Base-by-base conservation (phyloP, 192 early-diverging fungal genomes). In the Rhizoclosmatium sp. region DNA sequence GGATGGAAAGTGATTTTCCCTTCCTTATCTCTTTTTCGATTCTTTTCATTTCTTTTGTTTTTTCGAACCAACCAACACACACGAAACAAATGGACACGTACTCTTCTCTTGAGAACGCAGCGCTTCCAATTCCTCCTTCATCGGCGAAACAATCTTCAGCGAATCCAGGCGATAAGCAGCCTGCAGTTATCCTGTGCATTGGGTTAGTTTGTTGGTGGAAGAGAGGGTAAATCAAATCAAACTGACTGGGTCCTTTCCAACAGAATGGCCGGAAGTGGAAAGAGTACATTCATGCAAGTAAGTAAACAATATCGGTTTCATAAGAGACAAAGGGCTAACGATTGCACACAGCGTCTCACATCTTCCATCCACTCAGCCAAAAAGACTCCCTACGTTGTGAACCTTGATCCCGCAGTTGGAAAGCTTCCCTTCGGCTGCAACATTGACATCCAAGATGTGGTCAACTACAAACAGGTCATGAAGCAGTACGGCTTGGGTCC, bases 401-500 rank as follows among this genome's bases (percentile, higher is more conserved):
- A 99, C 83, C 87, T 99, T 76, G 97, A 99, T 77, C 96, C 97
- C 2, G 97, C 97, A 23, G 95, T 98, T 2, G 80, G 82, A 1
- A 82, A 92, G 61, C 86, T 99, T 40, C 96, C 96, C 7, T 99
- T 94, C 82, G 89, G 91, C n/a, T 93, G 96, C 56, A 97, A 99
- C 82, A 96, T 99, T 71, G 97, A 99, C 81, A 97, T 99, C 75
- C 88, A 96, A 31, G 97, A 99, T 85, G 97, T 96, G 3, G 93
- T 99, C 40, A 95, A 99, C 87, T 99, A 98, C 88, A 97, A 97
- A 86, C 93, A 98, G 81, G 97, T 99, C 49, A 99, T 99, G 97
- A 93, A 94, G 77, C 95, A 98, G 92, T 97, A 97, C 81, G 95
- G 93, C 80, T 89, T 97, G 49, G 97, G 97, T 4, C 96, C 97